Percentiles rank a stretch among this genome's conserved stretches.
Conservation (phyloP, 352 stramenopile genomes). For the Albugo candida region DNA sequence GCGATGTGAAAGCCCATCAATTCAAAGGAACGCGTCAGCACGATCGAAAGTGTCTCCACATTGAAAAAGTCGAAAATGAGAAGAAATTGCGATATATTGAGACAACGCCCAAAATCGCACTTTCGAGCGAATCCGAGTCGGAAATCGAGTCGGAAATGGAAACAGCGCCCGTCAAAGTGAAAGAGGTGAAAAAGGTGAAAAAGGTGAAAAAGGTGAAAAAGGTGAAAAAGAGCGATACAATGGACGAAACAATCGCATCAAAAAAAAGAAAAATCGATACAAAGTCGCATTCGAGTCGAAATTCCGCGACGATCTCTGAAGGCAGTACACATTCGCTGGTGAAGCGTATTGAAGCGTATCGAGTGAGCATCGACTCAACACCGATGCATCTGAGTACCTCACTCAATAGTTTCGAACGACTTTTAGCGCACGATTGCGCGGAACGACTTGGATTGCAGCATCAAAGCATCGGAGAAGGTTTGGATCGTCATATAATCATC, state of each 20-base stretch:
- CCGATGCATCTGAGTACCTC: constrained; percentile 47
- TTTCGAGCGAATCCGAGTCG: constrained; percentile 33
- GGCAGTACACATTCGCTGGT: constrained; percentile 62
- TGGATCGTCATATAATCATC: constrained; percentile 62
- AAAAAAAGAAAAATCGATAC: neutral
- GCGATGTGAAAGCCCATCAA: too few relatives aligned
- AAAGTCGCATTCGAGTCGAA: too few relatives aligned
- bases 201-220: neutral
- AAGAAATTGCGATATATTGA: constrained; percentile 16
- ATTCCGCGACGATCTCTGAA: constrained; percentile 13
- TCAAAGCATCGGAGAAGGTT: constrained; percentile 36
- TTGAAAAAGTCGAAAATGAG: too few relatives aligned
- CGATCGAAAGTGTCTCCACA: too few relatives aligned
- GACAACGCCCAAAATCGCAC: constrained; percentile 30
- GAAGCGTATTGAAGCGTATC: constrained; percentile 62
- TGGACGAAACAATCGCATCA: neutral
- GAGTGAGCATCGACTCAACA: constrained; percentile 16
- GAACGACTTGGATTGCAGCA: constrained; percentile 54
- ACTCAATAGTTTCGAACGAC: constrained; percentile 64
- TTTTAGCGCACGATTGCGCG: constrained; percentile 65
- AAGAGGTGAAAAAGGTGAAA: neutral
- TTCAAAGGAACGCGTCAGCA: too few relatives aligned
- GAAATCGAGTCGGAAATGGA: constrained; percentile 1
- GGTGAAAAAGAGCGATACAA: neutral
- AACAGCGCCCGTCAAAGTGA: too few relatives aligned